Conservation (phyloP, 495 filamentous ascomycete species). For the Talaromyces proteolyticus region DNA sequence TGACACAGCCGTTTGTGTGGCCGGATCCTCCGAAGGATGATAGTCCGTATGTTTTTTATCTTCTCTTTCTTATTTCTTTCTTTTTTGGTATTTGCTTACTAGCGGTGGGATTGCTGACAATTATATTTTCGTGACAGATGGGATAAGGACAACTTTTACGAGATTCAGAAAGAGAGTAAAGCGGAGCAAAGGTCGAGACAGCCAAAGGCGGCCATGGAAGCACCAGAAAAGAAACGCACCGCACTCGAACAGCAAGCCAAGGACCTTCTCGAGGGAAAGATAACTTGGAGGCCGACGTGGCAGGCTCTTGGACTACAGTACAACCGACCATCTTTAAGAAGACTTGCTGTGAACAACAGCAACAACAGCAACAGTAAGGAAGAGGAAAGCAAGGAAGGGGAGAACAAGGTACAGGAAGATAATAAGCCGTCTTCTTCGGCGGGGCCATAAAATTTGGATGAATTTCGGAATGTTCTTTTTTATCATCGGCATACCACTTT, state of each 20-base stretch:
- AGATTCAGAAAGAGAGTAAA: constrained; percentile 20
- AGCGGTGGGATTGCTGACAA: constrained; percentile 3
- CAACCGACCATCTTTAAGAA: constrained; percentile 17
- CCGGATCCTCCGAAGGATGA: constrained; percentile 58
- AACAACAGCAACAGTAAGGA: background rate
- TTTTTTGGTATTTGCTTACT: too few relatives aligned
- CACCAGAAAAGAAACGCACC: constrained; percentile 20
- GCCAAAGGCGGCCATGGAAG: constrained; percentile 22
- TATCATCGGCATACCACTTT: too few relatives aligned
- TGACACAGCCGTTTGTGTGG: constrained; percentile 79
- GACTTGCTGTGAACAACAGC: background rate
- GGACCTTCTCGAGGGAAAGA: constrained; percentile 42
- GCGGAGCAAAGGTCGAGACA: constrained; percentile 18
- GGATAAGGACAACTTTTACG: constrained; percentile 36
- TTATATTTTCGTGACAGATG: constrained; percentile 41
- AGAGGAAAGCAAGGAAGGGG: background rate
- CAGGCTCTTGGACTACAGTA: constrained; percentile 34
- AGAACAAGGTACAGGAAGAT: background rate
- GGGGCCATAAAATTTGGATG: background rate
- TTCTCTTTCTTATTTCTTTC: background rate
- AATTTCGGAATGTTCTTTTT: background rate
- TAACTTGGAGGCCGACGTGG: constrained; percentile 40
- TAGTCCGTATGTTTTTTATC: constrained; percentile 36
- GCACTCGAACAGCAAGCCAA: constrained; percentile 48
- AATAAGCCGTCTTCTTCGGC: background rate